Percentiles rank a stretch among this genome's conserved stretches.
These are phyloP conservation scores for Colletotrichum scovillei DNA, from an alignment of 2,329 filamentous ascomycete genomes.

Conservation along the genomic window DNA sequence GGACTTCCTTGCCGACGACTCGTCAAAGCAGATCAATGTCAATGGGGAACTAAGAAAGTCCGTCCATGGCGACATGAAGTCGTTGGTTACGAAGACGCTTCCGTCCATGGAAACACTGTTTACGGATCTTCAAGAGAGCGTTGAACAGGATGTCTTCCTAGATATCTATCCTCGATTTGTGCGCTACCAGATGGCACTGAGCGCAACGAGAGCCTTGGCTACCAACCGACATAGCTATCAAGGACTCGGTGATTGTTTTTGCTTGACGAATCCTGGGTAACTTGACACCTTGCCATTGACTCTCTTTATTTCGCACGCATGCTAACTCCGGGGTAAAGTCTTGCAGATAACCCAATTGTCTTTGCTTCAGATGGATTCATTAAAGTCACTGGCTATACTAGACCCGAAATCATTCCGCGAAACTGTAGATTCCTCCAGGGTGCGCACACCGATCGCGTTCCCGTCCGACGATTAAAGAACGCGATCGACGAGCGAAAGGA, in stretches of 20 bases:
- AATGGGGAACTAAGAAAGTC: constrained; percentile 51
- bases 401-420: constrained; percentile 59
- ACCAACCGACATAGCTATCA: constrained; percentile 52
- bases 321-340: constrained; percentile 43
- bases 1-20: constrained; percentile 41
- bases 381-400: constrained; percentile 59
- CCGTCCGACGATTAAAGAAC: constrained; percentile 53
- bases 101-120: constrained; percentile 59
- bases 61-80: constrained; percentile 58
- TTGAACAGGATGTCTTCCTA: constrained; percentile 55
- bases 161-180: constrained; percentile 66
- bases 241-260: constrained; percentile 69
- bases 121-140: constrained; percentile 53
- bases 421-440: constrained; percentile 65
- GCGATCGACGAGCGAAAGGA: constrained; percentile 56
- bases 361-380: constrained; percentile 64
- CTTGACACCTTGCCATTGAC: background rate
- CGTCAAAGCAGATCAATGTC: constrained; percentile 55
- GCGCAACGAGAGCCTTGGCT: constrained; percentile 57
- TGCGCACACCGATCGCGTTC: constrained; percentile 54
- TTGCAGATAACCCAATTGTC: constrained; percentile 61
- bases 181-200: constrained; percentile 60
- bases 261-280: constrained; percentile 61
- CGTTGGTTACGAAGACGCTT: constrained; percentile 55
- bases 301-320: background rate